Evolutionary conservation across 2,329 filamentous ascomycete genomes (phyloP), one percentile per base, ranked within the genome.

Genomic region (Pseudogymnoascus sp.): DNA sequence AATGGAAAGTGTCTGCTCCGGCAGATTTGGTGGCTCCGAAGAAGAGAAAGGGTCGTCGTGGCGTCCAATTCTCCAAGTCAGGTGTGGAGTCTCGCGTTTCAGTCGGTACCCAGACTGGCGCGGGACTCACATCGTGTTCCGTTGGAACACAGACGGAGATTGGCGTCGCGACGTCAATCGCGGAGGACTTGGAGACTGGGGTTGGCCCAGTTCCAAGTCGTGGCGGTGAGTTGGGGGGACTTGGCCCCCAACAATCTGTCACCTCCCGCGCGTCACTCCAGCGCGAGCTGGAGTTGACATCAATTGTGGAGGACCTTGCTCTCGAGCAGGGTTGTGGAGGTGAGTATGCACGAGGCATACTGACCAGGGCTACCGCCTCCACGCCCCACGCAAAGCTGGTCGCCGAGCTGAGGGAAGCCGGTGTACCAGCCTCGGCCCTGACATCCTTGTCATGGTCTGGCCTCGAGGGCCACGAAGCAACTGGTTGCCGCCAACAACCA

Each of bases 271-370:
- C 50, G 50, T 56, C 50, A 35, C 50, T 56, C 50, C 29, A 56
- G 50, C 50, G 50, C 50, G 29, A 56, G 26, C 50, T 56, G 50
- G 50, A 56, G 50, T 56, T 56, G 50, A 56, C 50, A 56, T 56
- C 50, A 56, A 33, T 56, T 56, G 50, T 56, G 50, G 50, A 56
- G 50, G 50, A 33, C 19, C 17, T 29, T 56, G 50, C 29, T 56
- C 17, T 35, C 29, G 29, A 33, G 50, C 50, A 56, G 50, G 29
- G 19, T 56, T 15, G 50, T 56, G 50, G 50, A 56, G 50, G 29
- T 11, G 23, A 33, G 50, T 56, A 19, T 33, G 50, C 50, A 56
- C 50, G 50, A 21, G 50, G 50, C 50, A 56, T 31, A 56, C 50
- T 56, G 50, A 35, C 50, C 50, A 56, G 33, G 50, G 50, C 50